phyloP scores from a whole-genome alignment of 768 basidiomycete species.

The Serendipita sp. region DNA sequence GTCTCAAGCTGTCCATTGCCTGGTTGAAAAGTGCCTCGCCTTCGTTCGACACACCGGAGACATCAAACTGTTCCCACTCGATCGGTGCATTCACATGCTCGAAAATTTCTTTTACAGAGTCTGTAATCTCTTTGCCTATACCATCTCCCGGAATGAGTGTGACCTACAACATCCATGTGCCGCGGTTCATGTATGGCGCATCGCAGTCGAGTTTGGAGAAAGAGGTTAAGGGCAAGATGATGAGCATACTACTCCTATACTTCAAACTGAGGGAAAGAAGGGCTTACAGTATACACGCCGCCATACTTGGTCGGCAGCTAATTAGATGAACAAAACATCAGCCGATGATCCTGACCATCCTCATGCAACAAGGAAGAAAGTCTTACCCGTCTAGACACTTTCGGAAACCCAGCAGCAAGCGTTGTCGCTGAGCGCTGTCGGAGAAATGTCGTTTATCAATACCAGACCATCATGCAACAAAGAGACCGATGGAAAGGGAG shows the following conservation, averaged over 20 bases:
- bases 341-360: background rate
- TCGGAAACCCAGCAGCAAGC: constrained; percentile 63
- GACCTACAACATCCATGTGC: constrained; percentile 34
- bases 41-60: constrained; percentile 86
- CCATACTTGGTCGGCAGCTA: constrained; percentile 82
- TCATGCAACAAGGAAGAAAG: background rate
- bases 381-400: constrained; percentile 51
- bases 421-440: constrained; percentile 36
- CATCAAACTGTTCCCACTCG: constrained; percentile 97
- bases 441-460: background rate
- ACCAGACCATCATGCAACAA: background rate
- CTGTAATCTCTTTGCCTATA: constrained; percentile 91
- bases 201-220: background rate
- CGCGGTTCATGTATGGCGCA: background rate
- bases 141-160: constrained; percentile 97
- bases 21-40: constrained; percentile 93
- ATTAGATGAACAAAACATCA: background rate
- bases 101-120: constrained; percentile 98
- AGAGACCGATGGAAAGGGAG: background rate
- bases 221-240: background rate
- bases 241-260: constrained; percentile 6
- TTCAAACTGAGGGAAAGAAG: constrained; percentile 4
- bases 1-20: constrained; percentile 94
- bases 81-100: constrained; percentile 95
- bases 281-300: constrained; percentile 71